These are phyloP conservation scores for Lasiosphaeria miniovina DNA, from an alignment of 495 filamentous ascomycete genomes.

Conservation along the genomic window DNA sequence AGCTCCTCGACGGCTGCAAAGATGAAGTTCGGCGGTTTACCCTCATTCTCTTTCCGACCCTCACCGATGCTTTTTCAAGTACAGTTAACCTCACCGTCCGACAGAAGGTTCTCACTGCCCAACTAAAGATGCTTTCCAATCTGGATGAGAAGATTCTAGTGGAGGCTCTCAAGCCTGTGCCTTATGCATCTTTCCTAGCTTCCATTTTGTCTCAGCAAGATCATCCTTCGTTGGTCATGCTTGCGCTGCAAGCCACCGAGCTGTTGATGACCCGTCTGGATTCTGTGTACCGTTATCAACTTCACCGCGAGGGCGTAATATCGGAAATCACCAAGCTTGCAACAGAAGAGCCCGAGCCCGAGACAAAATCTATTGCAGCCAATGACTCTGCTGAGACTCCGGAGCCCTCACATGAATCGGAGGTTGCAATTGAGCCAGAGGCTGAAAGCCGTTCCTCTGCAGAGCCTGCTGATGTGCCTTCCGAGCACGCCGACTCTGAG, in stretches of 20 bases:
- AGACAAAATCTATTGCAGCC: conserved; percentile 14
- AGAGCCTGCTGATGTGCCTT: conserved; percentile 6
- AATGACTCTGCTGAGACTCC: conserved; percentile 2
- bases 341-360: conserved; percentile 29
- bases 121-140: conserved; percentile 98
- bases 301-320: conserved; percentile 96
- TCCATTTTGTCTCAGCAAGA: conserved; percentile 96
- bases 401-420: conserved; percentile 28
- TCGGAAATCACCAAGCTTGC: conserved; percentile 82
- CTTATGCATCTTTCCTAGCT: conserved; percentile 95
- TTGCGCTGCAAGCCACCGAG: conserved; percentile 84
- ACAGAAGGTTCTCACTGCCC: conserved; percentile 92
- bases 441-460: conserved; percentile 1
- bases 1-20: conserved; percentile 75
- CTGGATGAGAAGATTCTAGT: conserved; percentile 77
- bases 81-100: conserved; percentile 97
- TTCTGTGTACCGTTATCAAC: conserved; percentile 88
- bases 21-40: conserved; percentile 87
- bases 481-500: conserved; percentile 33
- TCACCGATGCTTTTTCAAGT: conserved; percentile 96
- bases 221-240: conserved; percentile 80
- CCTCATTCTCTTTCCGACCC: conserved; percentile 89
- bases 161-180: conserved; percentile 83
- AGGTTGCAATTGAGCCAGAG: conserved; percentile 21
- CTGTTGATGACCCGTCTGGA: conserved; percentile 79